Evolutionary conservation across 2,329 filamentous ascomycete species (phyloP), one percentile per base, ranked within the genome.

Genomic region (Fusarium sp.): DNA sequence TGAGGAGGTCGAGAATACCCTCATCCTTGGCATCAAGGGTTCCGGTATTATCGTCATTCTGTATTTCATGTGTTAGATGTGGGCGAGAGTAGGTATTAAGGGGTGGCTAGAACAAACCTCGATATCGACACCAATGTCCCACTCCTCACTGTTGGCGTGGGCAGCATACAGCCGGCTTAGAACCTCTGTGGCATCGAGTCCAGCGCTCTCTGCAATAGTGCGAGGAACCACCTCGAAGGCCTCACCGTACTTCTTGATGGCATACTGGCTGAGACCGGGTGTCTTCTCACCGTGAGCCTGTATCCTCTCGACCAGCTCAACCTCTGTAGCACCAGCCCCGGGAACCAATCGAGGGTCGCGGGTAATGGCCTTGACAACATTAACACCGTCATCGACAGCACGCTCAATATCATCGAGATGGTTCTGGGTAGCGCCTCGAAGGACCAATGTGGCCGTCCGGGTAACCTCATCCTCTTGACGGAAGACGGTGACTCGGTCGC

Each of bases 401-500:
- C 95, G 90, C 84, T 99, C 95, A 32, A 99, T 86, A 71, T 99
- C 95, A 73, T 99, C 95, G 24, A 99, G 88, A 77, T 98, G 92
- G 82, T 99, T 99, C 79, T 98, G 94, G 6, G 95, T 99, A 19
- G 95, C 95, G 45, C 96, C 95, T 66, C 95, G 89, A 59, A 99
- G 88, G 49, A 99, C 93, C 44, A 99, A 85, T 7, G 95, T 99
- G 19, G 96, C 92, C 47, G 95, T 99, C 72, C 93, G 88, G 46
- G 96, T 98, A 52, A 89, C 86, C 71, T 97, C 92, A 73, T 92
- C 89, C 77, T 99, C 95, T 83, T 99, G 95, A 72, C 96, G 86
- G 87, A 99, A 99, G 57, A 99, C 94, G 38, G 95, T 99, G 57
- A 99, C 96, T 61, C 95, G 91, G 82, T 99, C 95, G 70, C 95